A percentile compares a stretch with the other conserved stretches of the same genome.
phyloP scores from a whole-genome alignment of 805 yeast species.

The Isabelozyma heimii region DNA sequence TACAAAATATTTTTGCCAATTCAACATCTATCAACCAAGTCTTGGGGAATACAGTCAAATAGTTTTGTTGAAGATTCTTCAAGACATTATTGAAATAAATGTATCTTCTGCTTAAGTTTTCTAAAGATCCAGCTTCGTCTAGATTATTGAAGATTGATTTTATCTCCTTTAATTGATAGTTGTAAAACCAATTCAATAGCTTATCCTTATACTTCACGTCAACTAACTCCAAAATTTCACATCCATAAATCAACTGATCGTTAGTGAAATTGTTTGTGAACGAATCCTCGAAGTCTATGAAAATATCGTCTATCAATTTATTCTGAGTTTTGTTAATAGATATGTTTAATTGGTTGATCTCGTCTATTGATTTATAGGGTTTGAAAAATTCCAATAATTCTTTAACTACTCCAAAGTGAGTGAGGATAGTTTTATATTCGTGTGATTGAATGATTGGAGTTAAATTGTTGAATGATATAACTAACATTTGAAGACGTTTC shows the following conservation, averaged over 20 bases:
- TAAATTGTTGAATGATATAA: conserved; percentile 68
- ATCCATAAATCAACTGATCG: conserved; percentile 54
- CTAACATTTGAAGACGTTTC: conserved; percentile 82
- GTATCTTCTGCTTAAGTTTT: conserved; percentile 78
- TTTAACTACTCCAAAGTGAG: conserved; percentile 64
- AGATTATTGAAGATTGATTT: conserved; percentile 67
- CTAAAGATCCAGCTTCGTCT: conserved; percentile 94
- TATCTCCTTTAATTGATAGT: conserved; percentile 68
- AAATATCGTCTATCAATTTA: conserved; percentile 64
- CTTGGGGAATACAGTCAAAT: conserved; percentile 57
- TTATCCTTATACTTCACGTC: conserved; percentile 56
- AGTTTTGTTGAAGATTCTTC: conserved; percentile 52
- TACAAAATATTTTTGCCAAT: conserved; percentile 62
- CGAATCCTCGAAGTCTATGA: conserved; percentile 63
- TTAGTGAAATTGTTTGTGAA: conserved; percentile 23
- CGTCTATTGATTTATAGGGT: conserved; percentile 79
- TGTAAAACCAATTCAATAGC: conserved; percentile 71
- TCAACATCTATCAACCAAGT: conserved; percentile 69
- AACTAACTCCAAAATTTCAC: conserved; percentile 66
- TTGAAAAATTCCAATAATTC: conserved; percentile 73
- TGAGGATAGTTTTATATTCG: conserved; percentile 55
- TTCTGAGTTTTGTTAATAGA: conserved; percentile 58
- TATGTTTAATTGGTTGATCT: conserved; percentile 64
- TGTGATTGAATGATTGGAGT: conserved; percentile 43
- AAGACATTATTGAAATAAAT: conserved; percentile 76